These are phyloP conservation scores for Aureobasidium sp. DNA, from an alignment of 2,329 filamentous ascomycete genomes.

Conservation along the genomic window DNA sequence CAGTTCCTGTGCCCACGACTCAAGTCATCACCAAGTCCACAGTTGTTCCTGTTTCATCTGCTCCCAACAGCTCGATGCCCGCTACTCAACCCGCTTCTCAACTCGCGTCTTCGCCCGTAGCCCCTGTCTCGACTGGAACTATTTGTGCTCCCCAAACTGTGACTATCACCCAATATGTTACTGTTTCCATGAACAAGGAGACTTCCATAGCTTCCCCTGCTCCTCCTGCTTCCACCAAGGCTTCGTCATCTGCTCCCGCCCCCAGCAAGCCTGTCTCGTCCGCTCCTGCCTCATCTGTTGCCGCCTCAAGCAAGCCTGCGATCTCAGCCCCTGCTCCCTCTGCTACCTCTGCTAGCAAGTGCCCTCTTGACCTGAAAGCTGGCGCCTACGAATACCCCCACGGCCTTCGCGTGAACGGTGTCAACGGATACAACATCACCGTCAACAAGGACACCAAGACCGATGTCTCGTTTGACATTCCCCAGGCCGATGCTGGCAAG, in stretches of 20 bases:
- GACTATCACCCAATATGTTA: constrained; percentile 2
- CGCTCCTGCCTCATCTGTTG: neutral
- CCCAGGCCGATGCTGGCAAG: constrained; percentile 8
- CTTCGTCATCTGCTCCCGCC: neutral
- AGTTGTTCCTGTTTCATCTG: neutral
- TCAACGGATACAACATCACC: constrained; percentile 9
- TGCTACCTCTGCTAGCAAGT: constrained; percentile 4
- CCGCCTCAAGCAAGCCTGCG: neutral
- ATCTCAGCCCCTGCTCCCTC: neutral
- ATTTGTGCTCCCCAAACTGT: neutral
- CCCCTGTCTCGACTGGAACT: neutral
- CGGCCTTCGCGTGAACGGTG: constrained; percentile 12
- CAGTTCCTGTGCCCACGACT: constrained; percentile 12
- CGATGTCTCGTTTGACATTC: constrained; percentile 9
- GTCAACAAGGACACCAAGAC: constrained; percentile 5
- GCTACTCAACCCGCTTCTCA: neutral
- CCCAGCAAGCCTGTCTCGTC: neutral
- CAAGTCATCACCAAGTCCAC: neutral
- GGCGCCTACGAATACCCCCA: constrained; percentile 12
- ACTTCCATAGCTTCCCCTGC: neutral
- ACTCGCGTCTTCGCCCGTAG: neutral
- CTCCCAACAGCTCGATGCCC: neutral
- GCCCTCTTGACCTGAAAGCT: constrained; percentile 8
- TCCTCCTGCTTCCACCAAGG: neutral
- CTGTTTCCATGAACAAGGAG: neutral